Percentiles rank a stretch among this genome's conserved stretches.
Evolutionary conservation across 495 filamentous ascomycete species (phyloP).

Genomic region (Podospora fimiseda): DNA sequence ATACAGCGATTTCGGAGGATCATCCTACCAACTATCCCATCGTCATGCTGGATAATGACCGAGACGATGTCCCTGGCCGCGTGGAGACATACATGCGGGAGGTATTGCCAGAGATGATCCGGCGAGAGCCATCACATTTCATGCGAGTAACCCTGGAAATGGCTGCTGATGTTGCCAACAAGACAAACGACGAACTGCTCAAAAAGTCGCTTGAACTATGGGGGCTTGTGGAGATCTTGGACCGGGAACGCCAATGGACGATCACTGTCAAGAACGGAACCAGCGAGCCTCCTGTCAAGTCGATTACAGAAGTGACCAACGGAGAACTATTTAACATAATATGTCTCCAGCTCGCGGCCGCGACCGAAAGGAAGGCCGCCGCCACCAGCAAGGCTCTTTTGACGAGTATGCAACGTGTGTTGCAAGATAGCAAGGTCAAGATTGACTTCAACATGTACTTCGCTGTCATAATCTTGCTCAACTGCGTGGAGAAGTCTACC

Average conservation of each 20-base stretch:
- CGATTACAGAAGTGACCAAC: conserved; percentile 36
- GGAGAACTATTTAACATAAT: conserved; percentile 46
- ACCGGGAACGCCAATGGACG: conserved; percentile 61
- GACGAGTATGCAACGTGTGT: conserved; percentile 66
- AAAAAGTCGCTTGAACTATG: conserved; percentile 67
- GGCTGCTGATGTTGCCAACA: conserved; percentile 48
- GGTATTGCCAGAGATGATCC: conserved; percentile 53
- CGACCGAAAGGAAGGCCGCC: conserved; percentile 65
- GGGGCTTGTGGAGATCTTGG: conserved; percentile 67
- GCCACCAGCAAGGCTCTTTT: conserved; percentile 60
- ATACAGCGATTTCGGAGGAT: conserved; percentile 31
- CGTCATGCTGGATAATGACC: conserved; percentile 58
- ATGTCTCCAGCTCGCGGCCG: conserved; percentile 64
- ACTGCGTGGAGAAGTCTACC: conserved; percentile 76
- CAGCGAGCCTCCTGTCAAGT: conserved; percentile 23
- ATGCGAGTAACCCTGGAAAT: conserved; percentile 59
- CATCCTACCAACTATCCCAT: conserved; percentile 32
- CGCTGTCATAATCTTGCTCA: conserved; percentile 64
- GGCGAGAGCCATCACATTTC: conserved; percentile 60
- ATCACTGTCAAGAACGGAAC: conserved; percentile 37
- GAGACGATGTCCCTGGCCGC: conserved; percentile 59
- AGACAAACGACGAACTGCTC: conserved; percentile 58
- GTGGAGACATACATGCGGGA: conserved; percentile 67
- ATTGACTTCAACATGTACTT: conserved; percentile 69
- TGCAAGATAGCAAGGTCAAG: conserved; percentile 66